A percentile compares a stretch with the other conserved stretches of the same genome.
Conservation (phyloP, 139 green algal genomes). For the Picochlorum costavermella region DNA sequence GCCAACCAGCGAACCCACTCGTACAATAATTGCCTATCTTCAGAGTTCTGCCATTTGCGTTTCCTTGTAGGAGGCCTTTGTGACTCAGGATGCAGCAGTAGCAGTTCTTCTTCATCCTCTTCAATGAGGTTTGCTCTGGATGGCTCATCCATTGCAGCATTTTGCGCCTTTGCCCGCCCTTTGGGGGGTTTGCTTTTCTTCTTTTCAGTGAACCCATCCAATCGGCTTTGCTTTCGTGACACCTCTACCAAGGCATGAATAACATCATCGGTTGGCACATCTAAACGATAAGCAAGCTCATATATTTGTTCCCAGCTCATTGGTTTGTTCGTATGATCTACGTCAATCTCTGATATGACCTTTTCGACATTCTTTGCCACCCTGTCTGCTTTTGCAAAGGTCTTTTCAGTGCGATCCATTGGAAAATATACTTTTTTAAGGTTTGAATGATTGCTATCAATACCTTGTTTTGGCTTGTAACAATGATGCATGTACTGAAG, state of each 20-base stretch:
- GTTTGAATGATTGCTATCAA: background rate
- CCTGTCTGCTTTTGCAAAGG: no score
- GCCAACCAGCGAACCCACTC: conserved; percentile 17
- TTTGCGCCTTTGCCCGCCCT: background rate
- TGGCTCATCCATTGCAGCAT: background rate
- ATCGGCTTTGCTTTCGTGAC: background rate
- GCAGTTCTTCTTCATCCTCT: conserved; percentile 7
- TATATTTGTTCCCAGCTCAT: background rate
- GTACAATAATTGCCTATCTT: conserved; percentile 24
- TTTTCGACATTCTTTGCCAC: no score
- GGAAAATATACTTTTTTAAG: background rate
- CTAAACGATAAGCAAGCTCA: conserved; percentile 5
- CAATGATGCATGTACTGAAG: conserved; percentile 9
- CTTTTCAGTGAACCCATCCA: background rate
- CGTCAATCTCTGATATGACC: background rate
- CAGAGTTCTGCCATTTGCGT: conserved; percentile 13
- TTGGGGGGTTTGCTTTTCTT: background rate
- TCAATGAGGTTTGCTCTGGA: background rate
- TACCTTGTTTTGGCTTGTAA: background rate
- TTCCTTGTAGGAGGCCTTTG: conserved; percentile 13
- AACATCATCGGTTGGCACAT: conserved; percentile 8
- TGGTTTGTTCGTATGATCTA: background rate
- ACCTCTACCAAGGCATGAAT: background rate
- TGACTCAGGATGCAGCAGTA: conserved; percentile 8
- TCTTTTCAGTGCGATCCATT: background rate